Percentiles rank a stretch among this genome's conserved stretches.
Evolutionary conservation across 768 basidiomycete genomes (phyloP).

Genomic region (Baorangia bicolor): DNA sequence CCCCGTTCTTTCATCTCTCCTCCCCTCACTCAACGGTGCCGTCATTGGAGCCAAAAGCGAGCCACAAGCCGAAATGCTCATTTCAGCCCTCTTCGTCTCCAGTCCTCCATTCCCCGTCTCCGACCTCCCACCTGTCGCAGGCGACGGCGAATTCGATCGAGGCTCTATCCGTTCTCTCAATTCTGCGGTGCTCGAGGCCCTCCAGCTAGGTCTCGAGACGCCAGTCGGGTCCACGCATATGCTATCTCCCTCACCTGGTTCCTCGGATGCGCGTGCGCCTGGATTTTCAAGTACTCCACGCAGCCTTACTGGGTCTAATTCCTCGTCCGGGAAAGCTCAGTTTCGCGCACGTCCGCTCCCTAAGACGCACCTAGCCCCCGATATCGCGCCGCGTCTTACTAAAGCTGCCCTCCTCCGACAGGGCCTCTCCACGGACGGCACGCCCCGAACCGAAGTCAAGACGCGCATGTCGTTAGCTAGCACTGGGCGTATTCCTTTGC

Average conservation of each 20-base stretch:
- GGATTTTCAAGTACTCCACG: slow-evolving; percentile 23
- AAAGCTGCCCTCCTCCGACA: slow-evolving; percentile 72
- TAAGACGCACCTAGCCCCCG: slow-evolving; percentile 55
- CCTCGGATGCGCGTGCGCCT: slow-evolving; percentile 23
- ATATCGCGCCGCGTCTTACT: slow-evolving; percentile 76
- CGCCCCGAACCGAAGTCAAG: slow-evolving; percentile 15
- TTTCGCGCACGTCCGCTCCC: slow-evolving; percentile 75
- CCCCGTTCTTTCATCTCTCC: slow-evolving; percentile 75
- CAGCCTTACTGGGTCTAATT: slow-evolving; percentile 33
- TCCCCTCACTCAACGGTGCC: slow-evolving; percentile 55
- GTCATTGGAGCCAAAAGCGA: slow-evolving; percentile 71
- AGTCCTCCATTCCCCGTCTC: slow-evolving; percentile 76
- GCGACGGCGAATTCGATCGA: slow-evolving; percentile 35
- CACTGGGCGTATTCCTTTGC: slow-evolving; percentile 31
- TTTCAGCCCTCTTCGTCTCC: slow-evolving; percentile 73
- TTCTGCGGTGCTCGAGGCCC: slow-evolving; percentile 47
- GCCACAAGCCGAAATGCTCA: slow-evolving; percentile 75
- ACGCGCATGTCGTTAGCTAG: slow-evolving; percentile 36
- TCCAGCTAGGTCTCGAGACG: slow-evolving; percentile 41
- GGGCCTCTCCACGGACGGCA: slow-evolving; percentile 47
- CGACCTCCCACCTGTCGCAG: slow-evolving; percentile 53
- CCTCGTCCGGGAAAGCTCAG: slow-evolving; percentile 43
- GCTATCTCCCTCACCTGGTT: slow-evolving; percentile 38
- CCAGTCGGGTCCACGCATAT: slow-evolving; percentile 40
- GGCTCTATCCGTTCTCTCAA: slow-evolving; percentile 43